Base-by-base conservation (phyloP, 164 flowering plant species). In the Akebia trifoliata region DNA sequence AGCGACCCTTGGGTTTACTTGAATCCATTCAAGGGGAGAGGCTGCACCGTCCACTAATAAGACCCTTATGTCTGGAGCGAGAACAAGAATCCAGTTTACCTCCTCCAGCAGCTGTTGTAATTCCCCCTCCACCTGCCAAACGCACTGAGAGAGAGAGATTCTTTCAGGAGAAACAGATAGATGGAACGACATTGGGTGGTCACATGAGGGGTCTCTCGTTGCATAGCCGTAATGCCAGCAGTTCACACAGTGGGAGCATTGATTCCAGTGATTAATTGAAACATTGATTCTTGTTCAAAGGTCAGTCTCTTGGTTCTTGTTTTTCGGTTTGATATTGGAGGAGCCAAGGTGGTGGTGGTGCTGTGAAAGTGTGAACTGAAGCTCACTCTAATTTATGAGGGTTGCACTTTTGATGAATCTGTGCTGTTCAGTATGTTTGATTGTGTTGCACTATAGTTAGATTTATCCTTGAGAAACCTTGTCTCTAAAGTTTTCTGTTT, bases 91-190 rank as follows among this genome's bases (percentile, higher is more conserved):
- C 64, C 10, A 58, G 39, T 39, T 42, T 60, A 11, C 51, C 62
- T 17, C 39, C 68, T 59, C 65, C 82, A 3, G 64, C 76, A 24
- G 76, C 67, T 44, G 65, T 63, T n/a, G 76, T 87, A 17, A 81
- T 93, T 59, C 99, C 99, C 38, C 99, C 99, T 0, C 99, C 99
- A 10, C 99, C 99, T 21, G 83, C 89, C 36, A 87, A 86, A 59
- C 90, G 79, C 36, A 28, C 71, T 2, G 99, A 93, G 74, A 72
- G 97, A 68, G 96, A 90, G 66, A 84, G 50, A 60, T 93, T 77
- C 74, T 93, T 93, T 66, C 84, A 81, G 75, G 93, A 85, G 47
- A 87, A 75, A 47, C 74, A 66, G 72, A 62, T 31, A 1, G 98
- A 81, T 56, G 79, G 82, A 30, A 56, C 83, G 20, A 58, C 68